These are phyloP conservation scores for Fragosphaeria purpurea DNA, from an alignment of 2,329 filamentous ascomycete species.

Conservation along the genomic window DNA sequence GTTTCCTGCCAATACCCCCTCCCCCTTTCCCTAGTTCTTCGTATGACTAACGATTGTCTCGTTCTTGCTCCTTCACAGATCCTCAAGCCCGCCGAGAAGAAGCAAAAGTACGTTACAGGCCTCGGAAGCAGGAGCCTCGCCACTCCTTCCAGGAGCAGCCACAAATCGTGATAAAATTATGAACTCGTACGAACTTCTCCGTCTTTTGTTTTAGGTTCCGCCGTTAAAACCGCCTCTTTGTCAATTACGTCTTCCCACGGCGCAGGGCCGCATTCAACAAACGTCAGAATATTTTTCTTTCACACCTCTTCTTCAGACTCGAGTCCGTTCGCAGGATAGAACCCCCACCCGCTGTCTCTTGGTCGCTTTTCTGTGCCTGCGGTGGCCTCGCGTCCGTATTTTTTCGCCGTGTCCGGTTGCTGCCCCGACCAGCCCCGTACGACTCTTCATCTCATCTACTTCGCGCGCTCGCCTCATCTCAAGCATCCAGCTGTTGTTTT, in stretches of 20 bases:
- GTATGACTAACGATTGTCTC: slow-evolving; percentile 3
- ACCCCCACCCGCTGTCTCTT: too few species aligned
- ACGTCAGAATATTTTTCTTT: too few species aligned
- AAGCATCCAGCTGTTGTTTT: too few species aligned
- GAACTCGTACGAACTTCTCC: slow-evolving; percentile 54
- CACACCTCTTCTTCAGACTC: too few species aligned
- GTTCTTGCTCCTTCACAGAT: slow-evolving; percentile 47
- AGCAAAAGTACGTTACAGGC: slow-evolving; percentile 97
- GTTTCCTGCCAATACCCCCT: background rate
- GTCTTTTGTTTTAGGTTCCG: slow-evolving; percentile 80
- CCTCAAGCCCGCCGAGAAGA: slow-evolving; percentile 99
- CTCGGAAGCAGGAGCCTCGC: slow-evolving; percentile 56
- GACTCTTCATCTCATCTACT: too few species aligned
- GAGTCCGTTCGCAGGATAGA: too few species aligned
- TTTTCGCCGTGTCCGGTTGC: too few species aligned
- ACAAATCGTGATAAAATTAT: slow-evolving; percentile 46
- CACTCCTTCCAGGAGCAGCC: slow-evolving; percentile 60
- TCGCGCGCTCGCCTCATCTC: too few species aligned
- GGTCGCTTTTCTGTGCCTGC: too few species aligned
- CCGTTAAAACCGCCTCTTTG: slow-evolving; percentile 51
- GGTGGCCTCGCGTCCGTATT: too few species aligned
- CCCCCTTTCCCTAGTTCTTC: slow-evolving; percentile 12
- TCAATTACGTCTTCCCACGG: background rate
- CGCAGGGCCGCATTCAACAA: background rate
- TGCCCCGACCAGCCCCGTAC: too few species aligned